Percentiles rank a stretch among this genome's conserved stretches.
These are phyloP conservation scores for Lactarius sanguifluus DNA, from an alignment of 768 basidiomycete genomes.

Conservation along the genomic window DNA sequence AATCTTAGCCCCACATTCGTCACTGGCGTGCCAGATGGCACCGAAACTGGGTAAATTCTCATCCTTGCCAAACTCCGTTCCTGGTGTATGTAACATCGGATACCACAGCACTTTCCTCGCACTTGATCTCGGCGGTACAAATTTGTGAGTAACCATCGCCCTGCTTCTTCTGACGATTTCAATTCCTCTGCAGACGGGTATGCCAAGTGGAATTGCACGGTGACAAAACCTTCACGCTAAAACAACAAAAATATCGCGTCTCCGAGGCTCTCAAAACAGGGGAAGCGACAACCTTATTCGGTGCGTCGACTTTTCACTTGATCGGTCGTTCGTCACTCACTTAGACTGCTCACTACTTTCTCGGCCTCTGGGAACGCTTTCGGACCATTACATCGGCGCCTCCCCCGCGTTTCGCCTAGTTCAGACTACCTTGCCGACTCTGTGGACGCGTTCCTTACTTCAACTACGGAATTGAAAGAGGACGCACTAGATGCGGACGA, in stretches of 20 bases:
- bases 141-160: conserved; percentile 62
- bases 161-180: conserved; percentile 10
- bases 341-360: not conserved
- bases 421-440: conserved; percentile 97
- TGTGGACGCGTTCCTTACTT: conserved; percentile 91
- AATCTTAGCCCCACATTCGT: conserved; percentile 82
- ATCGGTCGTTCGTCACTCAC: not conserved
- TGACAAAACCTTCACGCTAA: conserved; percentile 82
- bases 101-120: conserved; percentile 84
- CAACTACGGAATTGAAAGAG: conserved; percentile 32
- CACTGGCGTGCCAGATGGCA: conserved; percentile 91
- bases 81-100: not conserved
- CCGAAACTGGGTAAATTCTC: conserved; percentile 78
- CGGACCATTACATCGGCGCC: not conserved
- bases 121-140: conserved; percentile 95
- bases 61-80: not conserved
- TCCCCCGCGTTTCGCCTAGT: not conserved
- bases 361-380: not conserved
- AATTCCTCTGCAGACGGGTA: conserved; percentile 63
- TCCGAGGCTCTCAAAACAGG: conserved; percentile 93
- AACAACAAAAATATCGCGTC: conserved; percentile 96
- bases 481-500: conserved; percentile 29
- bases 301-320: conserved; percentile 42
- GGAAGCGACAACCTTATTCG: conserved; percentile 83
- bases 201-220: conserved; percentile 93